Evolutionary conservation across 257 asterid species (phyloP).

Genomic region (Solanum arcanum): DNA sequence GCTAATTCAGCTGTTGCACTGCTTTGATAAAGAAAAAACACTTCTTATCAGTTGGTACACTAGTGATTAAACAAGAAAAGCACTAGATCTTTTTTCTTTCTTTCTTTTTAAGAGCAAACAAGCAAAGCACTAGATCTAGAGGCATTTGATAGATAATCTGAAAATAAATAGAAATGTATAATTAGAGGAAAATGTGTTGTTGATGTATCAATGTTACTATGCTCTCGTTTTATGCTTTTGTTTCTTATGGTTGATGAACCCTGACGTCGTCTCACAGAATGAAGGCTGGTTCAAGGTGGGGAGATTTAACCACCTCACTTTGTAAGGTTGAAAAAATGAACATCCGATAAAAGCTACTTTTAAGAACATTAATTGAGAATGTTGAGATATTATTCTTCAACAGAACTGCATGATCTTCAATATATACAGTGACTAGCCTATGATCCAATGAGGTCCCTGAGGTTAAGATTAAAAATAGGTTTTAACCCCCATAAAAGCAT

Average conservation of each 20-base stretch:
- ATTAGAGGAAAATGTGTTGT: not conserved
- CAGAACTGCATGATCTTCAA: not conserved
- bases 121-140: not conserved
- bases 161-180: not conserved
- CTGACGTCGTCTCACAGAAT: not conserved
- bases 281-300: not conserved
- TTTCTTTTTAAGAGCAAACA: not conserved
- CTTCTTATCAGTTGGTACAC: not conserved
- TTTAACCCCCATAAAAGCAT: not conserved
- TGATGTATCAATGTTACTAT: not conserved
- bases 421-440: not conserved
- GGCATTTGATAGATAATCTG: not conserved
- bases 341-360: not conserved
- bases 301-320: not conserved
- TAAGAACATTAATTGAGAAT: not conserved
- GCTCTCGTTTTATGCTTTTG: not conserved
- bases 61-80: not conserved
- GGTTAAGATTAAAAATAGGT: not conserved
- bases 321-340: not conserved
- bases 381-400: not conserved
- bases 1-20: conserved; percentile 32
- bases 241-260: not conserved
- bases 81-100: not conserved
- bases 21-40: conserved; percentile 29
- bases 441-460: not conserved